Base-by-base conservation (phyloP, 78 protist genomes). In the Dictyostelium brefeldianum region DNA sequence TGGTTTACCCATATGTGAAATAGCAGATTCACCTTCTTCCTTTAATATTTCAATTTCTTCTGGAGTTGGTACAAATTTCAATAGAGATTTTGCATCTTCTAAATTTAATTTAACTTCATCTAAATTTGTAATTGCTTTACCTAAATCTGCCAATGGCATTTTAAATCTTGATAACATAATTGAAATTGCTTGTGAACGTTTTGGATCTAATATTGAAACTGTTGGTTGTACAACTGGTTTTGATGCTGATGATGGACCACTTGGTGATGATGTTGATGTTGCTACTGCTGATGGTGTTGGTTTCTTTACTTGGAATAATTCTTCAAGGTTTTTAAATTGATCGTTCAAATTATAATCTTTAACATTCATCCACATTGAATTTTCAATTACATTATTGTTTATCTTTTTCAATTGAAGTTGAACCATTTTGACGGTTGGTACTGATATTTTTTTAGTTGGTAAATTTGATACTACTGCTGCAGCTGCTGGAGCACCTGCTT, bases 321-420 rank as follows among this genome's bases (percentile, higher is more conserved):
- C 93, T 29, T 87, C 93, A 2, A 87, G 43, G 2, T 41, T 12
- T 78, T 87, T 87, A 29, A 64, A 47, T 50, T 87, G 85, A 47
- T 87, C 93, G 11, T 59, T 59, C 17, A 87, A n/a, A 22, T 48
- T 87, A 25, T 62, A 87, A 9, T 87, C 93, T 78, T 91, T 91
- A 50, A 50, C 95, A 50, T 91, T 80, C 90, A 81, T 81, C 95
- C 95, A 91, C 31, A 91, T 74, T 51, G 95, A 85, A 47, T 29
- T 77, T 25, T 83, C 95, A 59, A 94, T 83, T 3, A 20, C 41
- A 62, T 89, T 85, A 59, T 83, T 83, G n/a, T 89, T 65, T 18
- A 94, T 62, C 43, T 94, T 94, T 31, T 83, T 94, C 96, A 94
- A 94, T 51, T 83, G 93, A 20, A 94, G 53, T 25, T 89, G 89